These are phyloP conservation scores for Psilocybe sp. DNA, from an alignment of 768 basidiomycete genomes.

Conservation along the genomic window DNA sequence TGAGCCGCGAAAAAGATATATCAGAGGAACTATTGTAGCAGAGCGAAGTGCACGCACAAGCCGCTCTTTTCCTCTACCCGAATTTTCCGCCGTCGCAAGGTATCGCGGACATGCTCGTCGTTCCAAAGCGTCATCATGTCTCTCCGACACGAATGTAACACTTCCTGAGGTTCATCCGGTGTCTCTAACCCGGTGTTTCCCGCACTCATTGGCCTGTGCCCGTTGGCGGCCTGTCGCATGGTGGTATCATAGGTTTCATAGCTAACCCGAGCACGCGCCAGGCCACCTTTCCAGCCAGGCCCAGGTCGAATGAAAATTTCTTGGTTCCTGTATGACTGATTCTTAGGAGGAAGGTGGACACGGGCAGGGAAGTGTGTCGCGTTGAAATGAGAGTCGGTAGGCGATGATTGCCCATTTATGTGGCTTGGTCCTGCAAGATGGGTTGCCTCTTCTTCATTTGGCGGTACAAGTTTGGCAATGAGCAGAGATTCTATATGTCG, in stretches of 20 bases:
- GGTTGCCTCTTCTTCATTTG: conserved; percentile 58
- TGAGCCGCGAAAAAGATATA: conserved; percentile 6
- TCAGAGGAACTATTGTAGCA: conserved; percentile 2
- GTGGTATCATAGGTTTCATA: conserved; percentile 13
- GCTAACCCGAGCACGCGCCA: conserved; percentile 43
- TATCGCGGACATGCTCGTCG: conserved; percentile 54
- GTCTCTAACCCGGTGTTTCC: conserved; percentile 46
- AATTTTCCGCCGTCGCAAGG: conserved; percentile 57
- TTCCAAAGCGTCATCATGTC: conserved; percentile 72
- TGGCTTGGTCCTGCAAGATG: conserved; percentile 29
- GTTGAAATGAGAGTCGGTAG: conserved; percentile 16
- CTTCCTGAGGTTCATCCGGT: conserved; percentile 56
- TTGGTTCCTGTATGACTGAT: conserved; percentile 31
- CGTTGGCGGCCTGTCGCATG: conserved; percentile 7
- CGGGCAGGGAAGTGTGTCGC: conserved; percentile 6
- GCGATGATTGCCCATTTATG: conserved; percentile 16
- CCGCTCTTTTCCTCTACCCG: conserved; percentile 70
- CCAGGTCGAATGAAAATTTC: conserved; percentile 68
- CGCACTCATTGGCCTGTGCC: conserved; percentile 37
- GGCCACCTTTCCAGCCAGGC: conserved; percentile 59
- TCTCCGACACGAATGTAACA: conserved; percentile 53
- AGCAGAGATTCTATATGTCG: conserved; percentile 68
- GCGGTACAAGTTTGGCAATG: conserved; percentile 66
- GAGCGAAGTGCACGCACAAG: conserved; percentile 53
- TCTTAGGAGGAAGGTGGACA: conserved; percentile 11